Conservation (phyloP, 1,284 basidiomycete genomes). For the Phaffia rhodozyma region DNA sequence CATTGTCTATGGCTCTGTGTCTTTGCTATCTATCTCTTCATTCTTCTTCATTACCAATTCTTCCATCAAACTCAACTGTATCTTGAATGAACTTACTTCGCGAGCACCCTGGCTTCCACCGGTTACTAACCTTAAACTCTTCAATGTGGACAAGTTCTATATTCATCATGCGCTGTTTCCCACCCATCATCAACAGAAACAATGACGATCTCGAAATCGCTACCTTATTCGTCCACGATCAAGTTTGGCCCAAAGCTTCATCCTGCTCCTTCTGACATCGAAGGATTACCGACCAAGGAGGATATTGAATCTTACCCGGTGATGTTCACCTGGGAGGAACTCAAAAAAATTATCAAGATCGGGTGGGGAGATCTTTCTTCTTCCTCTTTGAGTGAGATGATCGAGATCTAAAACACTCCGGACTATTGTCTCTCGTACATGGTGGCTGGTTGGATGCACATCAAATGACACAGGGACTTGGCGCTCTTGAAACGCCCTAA, state of each 20-base stretch:
- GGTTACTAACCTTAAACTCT: too few species aligned
- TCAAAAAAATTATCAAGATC: conserved; percentile 2
- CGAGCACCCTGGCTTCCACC: too few species aligned
- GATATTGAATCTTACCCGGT: conserved; percentile 5
- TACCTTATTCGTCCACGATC: conserved; percentile 4
- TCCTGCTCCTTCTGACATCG: conserved; percentile 5
- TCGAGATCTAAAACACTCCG: not conserved
- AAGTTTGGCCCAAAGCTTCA: not conserved
- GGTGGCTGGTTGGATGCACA: too few species aligned
- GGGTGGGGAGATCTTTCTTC: not conserved
- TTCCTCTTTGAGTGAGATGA: not conserved
- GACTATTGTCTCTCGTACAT: not conserved
- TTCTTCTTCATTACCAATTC: too few species aligned
- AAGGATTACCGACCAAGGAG: conserved; percentile 8
- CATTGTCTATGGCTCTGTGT: too few species aligned
- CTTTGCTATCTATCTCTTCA: too few species aligned
- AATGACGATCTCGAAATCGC: not conserved
- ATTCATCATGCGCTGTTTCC: too few species aligned
- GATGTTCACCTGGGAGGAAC: conserved; percentile 15
- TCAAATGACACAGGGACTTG: conserved; percentile 1
- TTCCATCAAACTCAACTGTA: too few species aligned
- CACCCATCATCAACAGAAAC: too few species aligned
- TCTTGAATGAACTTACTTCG: too few species aligned
- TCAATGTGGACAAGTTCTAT: too few species aligned
- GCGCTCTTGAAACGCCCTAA: conserved; percentile 7